Base-by-base conservation (phyloP, 495 filamentous ascomycete genomes). In the Letharia columbiana region DNA sequence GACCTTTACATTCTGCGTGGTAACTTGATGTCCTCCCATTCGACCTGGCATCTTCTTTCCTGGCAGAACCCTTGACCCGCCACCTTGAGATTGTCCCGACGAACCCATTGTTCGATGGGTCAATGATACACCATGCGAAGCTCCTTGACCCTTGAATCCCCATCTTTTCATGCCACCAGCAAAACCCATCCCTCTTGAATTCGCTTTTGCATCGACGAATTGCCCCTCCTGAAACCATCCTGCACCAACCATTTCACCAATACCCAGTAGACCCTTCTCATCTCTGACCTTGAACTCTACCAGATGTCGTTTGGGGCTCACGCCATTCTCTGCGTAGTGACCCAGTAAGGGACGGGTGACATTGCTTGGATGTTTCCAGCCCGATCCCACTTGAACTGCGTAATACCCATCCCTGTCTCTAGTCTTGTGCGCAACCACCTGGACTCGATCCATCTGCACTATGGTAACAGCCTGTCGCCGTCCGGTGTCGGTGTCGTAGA, bases 41-140 rank as follows among this genome's bases (percentile, higher is more conserved):
- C 90, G 84, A 65, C 94, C 94, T 31, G 94, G 85, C 94, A 98
- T 98, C 77, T 90, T 91, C 86, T 98, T 98, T 61, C 94, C 94
- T 0, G 94, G 94, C 66, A 88, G 84, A 52, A 98, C 94, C 71
- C 94, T 82, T 54, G 90, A 94, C 75, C 94, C 94, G 74, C 89
- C 86, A 69, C 94, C 94, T 76, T 98, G 94, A 71, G 87, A 87
- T 47, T 87, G 90, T 69, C 94, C 94, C 17, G 84, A 79, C 7
- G 90, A 92, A 80, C 94, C 94, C 80, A 96, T 88, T 4, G 89
- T 86, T 72, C 94, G 83, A 80, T 98, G 94, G 60, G 88, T 91
- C 77, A 90, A 83, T 71, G 92, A 96, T 70, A 91, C 91, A 83
- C 94, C 94, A 79, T 98, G 94, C 71, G 88, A 92, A 62, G 92